phyloP scores from a whole-genome alignment of 2,329 filamentous ascomycete genomes.

The Stachybotrys chartarum region DNA sequence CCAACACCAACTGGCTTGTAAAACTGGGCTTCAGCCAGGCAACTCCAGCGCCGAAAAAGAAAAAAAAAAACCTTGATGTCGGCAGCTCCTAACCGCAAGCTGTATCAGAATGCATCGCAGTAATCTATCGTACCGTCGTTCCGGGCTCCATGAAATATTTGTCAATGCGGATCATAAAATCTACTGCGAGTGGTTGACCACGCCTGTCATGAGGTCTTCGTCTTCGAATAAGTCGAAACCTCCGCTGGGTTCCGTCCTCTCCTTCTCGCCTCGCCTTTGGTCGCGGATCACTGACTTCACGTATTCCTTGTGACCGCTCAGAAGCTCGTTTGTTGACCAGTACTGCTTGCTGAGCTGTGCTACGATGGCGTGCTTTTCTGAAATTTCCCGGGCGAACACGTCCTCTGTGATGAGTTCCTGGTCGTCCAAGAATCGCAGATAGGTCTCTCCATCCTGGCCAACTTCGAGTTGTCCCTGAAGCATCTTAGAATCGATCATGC shows the following conservation, averaged over 20 bases:
- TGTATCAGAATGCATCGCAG: background rate
- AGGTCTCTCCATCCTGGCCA: slow-evolving; percentile 32
- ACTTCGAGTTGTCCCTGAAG: slow-evolving; percentile 45
- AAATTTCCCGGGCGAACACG: slow-evolving; percentile 42
- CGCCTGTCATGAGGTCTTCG: slow-evolving; percentile 53
- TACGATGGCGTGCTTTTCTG: slow-evolving; percentile 32
- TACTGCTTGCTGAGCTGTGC: slow-evolving; percentile 39
- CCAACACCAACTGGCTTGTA: no score
- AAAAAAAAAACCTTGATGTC: background rate
- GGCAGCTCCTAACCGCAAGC: background rate
- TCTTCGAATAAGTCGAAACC: slow-evolving; percentile 47
- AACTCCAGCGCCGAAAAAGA: no score
- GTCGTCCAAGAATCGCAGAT: slow-evolving; percentile 43
- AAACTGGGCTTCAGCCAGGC: no score
- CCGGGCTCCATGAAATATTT: background rate
- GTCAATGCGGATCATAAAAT: no score
- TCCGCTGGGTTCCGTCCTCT: slow-evolving; percentile 23
- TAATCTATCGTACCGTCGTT: background rate
- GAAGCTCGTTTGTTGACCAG: slow-evolving; percentile 43
- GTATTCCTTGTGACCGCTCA: slow-evolving; percentile 51
- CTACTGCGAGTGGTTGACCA: slow-evolving; percentile 12
- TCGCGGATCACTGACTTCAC: slow-evolving; percentile 39
- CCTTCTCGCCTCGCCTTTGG: slow-evolving; percentile 38
- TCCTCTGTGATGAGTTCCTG: slow-evolving; percentile 38
- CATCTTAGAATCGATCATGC: slow-evolving; percentile 50